phyloP scores from a whole-genome alignment of 192 early-diverging fungal genomes.

The Cetraspora pellucida region DNA sequence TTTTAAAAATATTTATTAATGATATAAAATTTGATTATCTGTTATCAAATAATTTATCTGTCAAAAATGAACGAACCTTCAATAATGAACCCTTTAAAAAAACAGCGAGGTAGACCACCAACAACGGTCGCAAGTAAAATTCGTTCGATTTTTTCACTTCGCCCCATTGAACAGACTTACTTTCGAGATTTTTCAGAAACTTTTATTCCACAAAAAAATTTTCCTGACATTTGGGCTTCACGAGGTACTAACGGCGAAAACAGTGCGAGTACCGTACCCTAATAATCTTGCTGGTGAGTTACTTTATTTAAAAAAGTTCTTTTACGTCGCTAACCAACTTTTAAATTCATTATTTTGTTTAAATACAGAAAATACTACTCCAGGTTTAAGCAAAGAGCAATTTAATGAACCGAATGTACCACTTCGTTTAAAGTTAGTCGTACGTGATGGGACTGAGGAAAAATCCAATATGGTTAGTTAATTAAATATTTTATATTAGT shows the following conservation, averaged over 20 bases:
- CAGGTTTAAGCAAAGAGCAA: too few species aligned
- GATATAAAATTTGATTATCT: too few species aligned
- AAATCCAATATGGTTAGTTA: neutral
- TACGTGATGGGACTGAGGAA: neutral
- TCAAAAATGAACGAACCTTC: too few species aligned
- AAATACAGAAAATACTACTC: neutral
- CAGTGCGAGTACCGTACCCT: too few species aligned
- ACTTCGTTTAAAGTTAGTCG: neutral
- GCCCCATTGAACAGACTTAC: neutral
- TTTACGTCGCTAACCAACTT: neutral
- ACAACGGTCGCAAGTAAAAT: neutral
- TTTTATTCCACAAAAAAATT: conserved; percentile 10
- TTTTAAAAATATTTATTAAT: too few species aligned
- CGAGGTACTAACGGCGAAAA: neutral
- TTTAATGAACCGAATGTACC: neutral
- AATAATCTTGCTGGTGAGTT: too few species aligned
- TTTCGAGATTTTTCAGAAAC: conserved; percentile 15
- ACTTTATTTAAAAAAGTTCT: neutral
- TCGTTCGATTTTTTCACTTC: neutral
- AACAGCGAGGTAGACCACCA: conserved; percentile 1
- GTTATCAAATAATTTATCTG: too few species aligned
- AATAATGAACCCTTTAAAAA: neutral
- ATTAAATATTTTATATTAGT: neutral
- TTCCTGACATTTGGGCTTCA: conserved; percentile 4
- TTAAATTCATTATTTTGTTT: neutral